Conservation (phyloP, 139 green algal genomes). For the Tetraselmis chui region DNA sequence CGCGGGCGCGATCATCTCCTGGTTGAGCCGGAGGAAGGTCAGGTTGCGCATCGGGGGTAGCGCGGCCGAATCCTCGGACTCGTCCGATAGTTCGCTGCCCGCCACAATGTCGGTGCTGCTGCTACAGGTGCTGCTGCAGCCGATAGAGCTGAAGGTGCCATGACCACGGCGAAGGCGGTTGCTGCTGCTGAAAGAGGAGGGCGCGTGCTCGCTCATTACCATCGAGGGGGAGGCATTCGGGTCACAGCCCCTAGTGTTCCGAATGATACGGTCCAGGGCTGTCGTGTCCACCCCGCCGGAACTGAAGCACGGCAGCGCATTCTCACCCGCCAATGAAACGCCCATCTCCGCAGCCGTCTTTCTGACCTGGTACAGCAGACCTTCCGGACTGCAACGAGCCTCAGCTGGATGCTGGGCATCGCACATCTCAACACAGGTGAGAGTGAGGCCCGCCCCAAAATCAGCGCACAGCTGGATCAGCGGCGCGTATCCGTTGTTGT, state of each 20-base stretch:
- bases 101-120: background rate
- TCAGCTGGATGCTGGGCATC: slow-evolving; percentile 85
- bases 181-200: slow-evolving; percentile 6
- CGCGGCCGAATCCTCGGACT: background rate
- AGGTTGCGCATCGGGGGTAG: slow-evolving; percentile 70
- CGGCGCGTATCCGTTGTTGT: slow-evolving; percentile 68
- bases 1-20: slow-evolving; percentile 57
- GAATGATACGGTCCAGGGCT: slow-evolving; percentile 65
- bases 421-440: slow-evolving; percentile 98
- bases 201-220: background rate
- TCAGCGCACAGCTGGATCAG: slow-evolving; percentile 64
- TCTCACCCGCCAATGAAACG: slow-evolving; percentile 80
- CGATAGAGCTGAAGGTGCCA: background rate
- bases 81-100: background rate
- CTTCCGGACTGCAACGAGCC: slow-evolving; percentile 81
- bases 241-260: slow-evolving; percentile 44
- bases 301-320: slow-evolving; percentile 83
- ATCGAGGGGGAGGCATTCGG: background rate
- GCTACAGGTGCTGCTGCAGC: slow-evolving; percentile 9
- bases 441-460: slow-evolving; percentile 70
- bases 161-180: background rate
- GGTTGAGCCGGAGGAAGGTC: slow-evolving; percentile 74
- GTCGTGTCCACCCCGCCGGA: slow-evolving; percentile 42
- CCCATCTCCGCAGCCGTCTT: slow-evolving; percentile 33
- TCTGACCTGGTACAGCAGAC: slow-evolving; percentile 56